These are phyloP conservation scores for Zygnema cylindricum DNA, from an alignment of 139 green algal genomes.

Conservation along the genomic window DNA sequence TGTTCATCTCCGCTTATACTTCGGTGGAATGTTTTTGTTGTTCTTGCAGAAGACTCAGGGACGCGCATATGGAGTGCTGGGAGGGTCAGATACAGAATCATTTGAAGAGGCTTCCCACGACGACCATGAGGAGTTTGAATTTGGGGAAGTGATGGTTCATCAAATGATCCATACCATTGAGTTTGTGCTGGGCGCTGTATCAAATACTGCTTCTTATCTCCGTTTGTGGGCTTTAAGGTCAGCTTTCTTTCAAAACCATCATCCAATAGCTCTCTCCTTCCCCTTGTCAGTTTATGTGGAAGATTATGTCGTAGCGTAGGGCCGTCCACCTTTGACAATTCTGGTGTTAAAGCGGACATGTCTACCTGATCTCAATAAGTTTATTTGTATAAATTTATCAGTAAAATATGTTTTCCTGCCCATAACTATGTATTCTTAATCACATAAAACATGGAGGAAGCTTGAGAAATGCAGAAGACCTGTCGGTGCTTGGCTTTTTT, in stretches of 20 bases:
- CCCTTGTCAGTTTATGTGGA: no score
- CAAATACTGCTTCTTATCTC: slow-evolving; percentile 98
- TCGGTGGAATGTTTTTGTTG: no score
- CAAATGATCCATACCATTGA: slow-evolving; percentile 99
- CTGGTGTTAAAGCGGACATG: no score
- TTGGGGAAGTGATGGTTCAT: slow-evolving; percentile 87
- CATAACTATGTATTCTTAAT: no score
- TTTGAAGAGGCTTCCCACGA: slow-evolving; percentile 44
- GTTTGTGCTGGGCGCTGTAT: slow-evolving; percentile 98
- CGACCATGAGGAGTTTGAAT: slow-evolving; percentile 91
- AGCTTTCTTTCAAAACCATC: not conserved
- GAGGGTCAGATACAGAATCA: slow-evolving; percentile 32
- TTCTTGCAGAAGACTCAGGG: slow-evolving; percentile 38
- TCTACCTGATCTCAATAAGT: no score
- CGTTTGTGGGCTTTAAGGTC: slow-evolving; percentile 92
- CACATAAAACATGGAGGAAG: no score
- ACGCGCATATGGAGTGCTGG: slow-evolving; percentile 56
- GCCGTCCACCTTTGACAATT: no score
- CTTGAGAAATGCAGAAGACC: no score
- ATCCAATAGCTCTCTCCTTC: slow-evolving; percentile 2
- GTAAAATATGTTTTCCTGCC: no score
- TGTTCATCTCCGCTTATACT: slow-evolving; percentile 10
- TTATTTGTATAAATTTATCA: no score
- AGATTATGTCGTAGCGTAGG: no score
- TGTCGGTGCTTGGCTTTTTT: no score